phyloP scores from a whole-genome alignment of 2,329 filamentous ascomycete species.

The Helotiales sp. region DNA sequence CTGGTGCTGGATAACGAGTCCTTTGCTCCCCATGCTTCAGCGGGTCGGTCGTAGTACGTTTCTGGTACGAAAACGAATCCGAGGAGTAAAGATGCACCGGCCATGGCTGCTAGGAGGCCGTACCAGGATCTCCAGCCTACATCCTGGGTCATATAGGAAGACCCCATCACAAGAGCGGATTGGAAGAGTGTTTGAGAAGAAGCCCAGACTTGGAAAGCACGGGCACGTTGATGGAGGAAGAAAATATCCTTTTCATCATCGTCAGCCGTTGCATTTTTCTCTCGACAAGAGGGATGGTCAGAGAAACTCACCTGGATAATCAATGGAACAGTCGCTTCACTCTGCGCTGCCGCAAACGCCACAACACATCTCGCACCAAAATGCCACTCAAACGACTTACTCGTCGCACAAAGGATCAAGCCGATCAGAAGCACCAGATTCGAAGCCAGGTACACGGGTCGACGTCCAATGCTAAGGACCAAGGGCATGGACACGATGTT shows the following conservation, averaged over 20 bases:
- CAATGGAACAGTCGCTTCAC: not conserved
- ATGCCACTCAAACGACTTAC: not conserved
- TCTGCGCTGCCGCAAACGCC: not conserved
- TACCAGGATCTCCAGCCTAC: not conserved
- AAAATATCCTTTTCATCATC: not conserved
- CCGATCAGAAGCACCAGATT: not conserved
- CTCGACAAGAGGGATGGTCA: not conserved
- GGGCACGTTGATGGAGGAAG: not conserved
- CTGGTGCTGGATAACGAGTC: not conserved
- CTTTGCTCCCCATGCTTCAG: not conserved
- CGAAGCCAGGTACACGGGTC: not conserved
- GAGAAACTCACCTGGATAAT: not conserved
- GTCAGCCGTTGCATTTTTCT: not conserved
- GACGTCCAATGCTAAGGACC: not conserved
- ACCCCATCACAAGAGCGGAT: constrained; percentile 1
- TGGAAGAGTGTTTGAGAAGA: not conserved
- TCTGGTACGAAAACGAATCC: not conserved
- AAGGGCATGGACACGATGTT: not conserved
- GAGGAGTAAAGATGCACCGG: not conserved
- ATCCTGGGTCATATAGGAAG: not conserved
- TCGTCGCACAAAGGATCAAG: not conserved
- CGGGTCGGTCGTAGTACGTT: not conserved
- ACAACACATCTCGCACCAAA: not conserved
- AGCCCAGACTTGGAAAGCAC: not conserved
- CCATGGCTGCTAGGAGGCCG: not conserved